phyloP scores from a whole-genome alignment of 140 eudicot species.

The Stevia rebaudiana region DNA sequence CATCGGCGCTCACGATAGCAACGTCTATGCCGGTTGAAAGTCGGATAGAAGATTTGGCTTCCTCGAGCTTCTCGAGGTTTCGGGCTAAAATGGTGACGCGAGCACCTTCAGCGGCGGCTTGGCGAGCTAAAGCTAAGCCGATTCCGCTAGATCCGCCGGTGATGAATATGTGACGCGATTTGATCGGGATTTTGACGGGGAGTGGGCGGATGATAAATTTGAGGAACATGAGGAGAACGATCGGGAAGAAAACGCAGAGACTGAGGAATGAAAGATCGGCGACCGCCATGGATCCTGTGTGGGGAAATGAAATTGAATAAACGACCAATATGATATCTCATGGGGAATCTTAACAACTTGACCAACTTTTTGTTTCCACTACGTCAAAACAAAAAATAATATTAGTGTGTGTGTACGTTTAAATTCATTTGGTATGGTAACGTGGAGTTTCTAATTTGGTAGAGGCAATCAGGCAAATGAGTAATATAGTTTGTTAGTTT shows the following conservation, averaged over 20 bases:
- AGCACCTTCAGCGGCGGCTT: slow-evolving; percentile 65
- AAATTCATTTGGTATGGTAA: too few relatives aligned
- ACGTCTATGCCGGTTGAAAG: slow-evolving; percentile 76
- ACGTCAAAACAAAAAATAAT: too few relatives aligned
- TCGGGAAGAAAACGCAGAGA: slow-evolving; percentile 41
- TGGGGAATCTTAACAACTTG: too few relatives aligned
- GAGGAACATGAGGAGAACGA: slow-evolving; percentile 49
- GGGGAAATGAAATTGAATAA: neutral
- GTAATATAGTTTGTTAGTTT: too few relatives aligned
- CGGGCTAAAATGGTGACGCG: slow-evolving; percentile 78
- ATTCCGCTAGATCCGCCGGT: slow-evolving; percentile 99
- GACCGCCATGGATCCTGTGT: slow-evolving; percentile 42
- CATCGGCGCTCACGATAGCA: slow-evolving; percentile 60
- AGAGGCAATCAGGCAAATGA: too few relatives aligned
- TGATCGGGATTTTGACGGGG: slow-evolving; percentile 58
- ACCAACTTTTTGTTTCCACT: too few relatives aligned
- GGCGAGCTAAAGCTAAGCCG: slow-evolving; percentile 80
- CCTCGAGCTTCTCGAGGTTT: slow-evolving; percentile 42
- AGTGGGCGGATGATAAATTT: slow-evolving; percentile 69
- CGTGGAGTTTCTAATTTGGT: too few relatives aligned
- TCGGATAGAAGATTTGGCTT: slow-evolving; percentile 53
- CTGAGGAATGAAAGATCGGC: slow-evolving; percentile 29
- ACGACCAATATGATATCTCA: too few relatives aligned
- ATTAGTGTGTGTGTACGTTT: too few relatives aligned
- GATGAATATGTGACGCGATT: slow-evolving; percentile 73